Evolutionary conservation across 2,329 filamentous ascomycete genomes (phyloP), one percentile per base, ranked within the genome.

Genomic region (Didymella sp.): DNA sequence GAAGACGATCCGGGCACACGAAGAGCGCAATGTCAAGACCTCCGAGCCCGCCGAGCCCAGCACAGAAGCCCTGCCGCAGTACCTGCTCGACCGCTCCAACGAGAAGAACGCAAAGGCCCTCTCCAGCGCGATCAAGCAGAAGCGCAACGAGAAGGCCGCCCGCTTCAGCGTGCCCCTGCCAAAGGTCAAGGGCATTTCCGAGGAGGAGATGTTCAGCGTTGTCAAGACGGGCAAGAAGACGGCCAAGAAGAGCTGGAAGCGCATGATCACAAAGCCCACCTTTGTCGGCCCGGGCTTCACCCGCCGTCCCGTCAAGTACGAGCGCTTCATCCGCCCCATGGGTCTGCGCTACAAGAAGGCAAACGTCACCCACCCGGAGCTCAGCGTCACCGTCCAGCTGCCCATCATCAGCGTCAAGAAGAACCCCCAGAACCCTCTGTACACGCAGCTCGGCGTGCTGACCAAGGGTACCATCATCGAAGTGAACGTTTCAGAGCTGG

Each of bases 161-260:
- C 91, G 94, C 74, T 98, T 97, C 76, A 86, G 85, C 28, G 95
- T 98, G 35, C 95, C 95, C 1, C 78, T 99, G 72, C 95, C 95
- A 31, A 97, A 96, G 80, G 95, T 98, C 41, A 87, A 91, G 71
- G 94, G 92, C 63, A 97, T 98, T 68, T 88, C 86, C 66, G 94
- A 98, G 81, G 92, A 96, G 83, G 94, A 96, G 81, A 71, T 97
- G 89, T 98, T 98, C 83, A 94, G 91, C 79, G 93, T 96, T 13
- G 87, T 98, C 72, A 92, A 92, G 81, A 98, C 94, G 28, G 94
- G 95, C 70, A 72, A 71, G 60, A 97, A 96, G 84, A 92, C 89
- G 2, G 84, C 88, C 54, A 92, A 96, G 85, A 96, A 95, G 84
- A 83, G 83, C 55, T 83, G 88, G 88, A 90, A 90, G 80, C 79